These are phyloP conservation scores for Fraxinus quadrangulata DNA, from an alignment of 257 asterid genomes.

Conservation along the genomic window DNA sequence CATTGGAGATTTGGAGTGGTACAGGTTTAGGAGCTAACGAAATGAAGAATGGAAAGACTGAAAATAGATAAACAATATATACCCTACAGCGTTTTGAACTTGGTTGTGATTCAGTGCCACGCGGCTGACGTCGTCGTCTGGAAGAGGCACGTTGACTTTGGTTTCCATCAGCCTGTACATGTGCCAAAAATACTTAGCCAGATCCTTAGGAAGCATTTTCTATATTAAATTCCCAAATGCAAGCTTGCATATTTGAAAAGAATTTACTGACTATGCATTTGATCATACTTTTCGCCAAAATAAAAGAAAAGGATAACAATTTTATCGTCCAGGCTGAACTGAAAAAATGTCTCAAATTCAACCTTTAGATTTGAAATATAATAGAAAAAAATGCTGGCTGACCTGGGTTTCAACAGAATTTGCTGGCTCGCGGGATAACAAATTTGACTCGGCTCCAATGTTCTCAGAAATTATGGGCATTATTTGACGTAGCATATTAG, in stretches of 20 bases:
- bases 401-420: background rate
- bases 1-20: background rate
- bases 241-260: background rate
- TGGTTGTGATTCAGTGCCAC: background rate
- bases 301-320: background rate
- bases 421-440: background rate
- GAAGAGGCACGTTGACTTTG: background rate
- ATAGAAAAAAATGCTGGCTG: background rate
- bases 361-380: background rate
- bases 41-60: background rate
- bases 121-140: background rate
- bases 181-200: background rate
- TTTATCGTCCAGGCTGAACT: background rate
- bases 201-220: background rate
- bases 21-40: background rate
- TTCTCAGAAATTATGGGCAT: constrained; percentile 70
- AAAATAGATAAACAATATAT: background rate
- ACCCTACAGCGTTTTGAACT: background rate
- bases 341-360: background rate
- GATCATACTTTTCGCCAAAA: background rate
- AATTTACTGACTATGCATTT: background rate
- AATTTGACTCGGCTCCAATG: constrained; percentile 22
- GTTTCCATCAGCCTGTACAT: background rate
- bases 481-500: constrained; percentile 66
- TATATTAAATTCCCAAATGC: background rate